Evolutionary conservation across 345 rosid genomes (phyloP).

Genomic region (Cardamine occulta): DNA sequence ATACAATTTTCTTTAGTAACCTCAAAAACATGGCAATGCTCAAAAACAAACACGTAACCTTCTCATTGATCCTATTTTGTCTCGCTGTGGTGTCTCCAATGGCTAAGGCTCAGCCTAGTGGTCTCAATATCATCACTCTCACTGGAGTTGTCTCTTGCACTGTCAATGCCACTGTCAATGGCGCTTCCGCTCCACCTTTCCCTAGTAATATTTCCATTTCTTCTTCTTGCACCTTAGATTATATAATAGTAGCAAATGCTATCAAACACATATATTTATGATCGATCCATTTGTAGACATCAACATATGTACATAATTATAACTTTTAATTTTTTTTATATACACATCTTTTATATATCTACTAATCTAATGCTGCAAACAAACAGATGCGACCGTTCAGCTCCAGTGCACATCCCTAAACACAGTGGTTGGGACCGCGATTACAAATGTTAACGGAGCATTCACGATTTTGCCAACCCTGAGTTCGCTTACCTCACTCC

Average conservation of each 20-base stretch:
- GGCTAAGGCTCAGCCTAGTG: conserved; percentile 55
- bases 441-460: conserved; percentile 46
- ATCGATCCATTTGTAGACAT: not conserved
- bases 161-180: conserved; percentile 46
- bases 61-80: conserved; percentile 34
- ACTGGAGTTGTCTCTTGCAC: conserved; percentile 54
- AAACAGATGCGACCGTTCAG: conserved; percentile 54
- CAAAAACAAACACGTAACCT: conserved; percentile 32
- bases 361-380: not conserved
- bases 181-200: conserved; percentile 9
- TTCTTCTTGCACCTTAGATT: not conserved
- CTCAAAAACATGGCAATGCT: conserved; percentile 32
- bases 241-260: not conserved
- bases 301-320: too few relatives aligned
- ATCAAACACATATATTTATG: not conserved
- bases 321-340: too few relatives aligned
- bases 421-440: conserved; percentile 36
- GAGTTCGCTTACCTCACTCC: conserved; percentile 39
- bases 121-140: conserved; percentile 47
- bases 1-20: not conserved
- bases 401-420: conserved; percentile 46
- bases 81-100: conserved; percentile 38
- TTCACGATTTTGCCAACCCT: conserved; percentile 47
- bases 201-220: too few relatives aligned
- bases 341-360: too few relatives aligned